Base-by-base conservation (phyloP, 257 asterid genomes). In the Capsicum rhomboideum region DNA sequence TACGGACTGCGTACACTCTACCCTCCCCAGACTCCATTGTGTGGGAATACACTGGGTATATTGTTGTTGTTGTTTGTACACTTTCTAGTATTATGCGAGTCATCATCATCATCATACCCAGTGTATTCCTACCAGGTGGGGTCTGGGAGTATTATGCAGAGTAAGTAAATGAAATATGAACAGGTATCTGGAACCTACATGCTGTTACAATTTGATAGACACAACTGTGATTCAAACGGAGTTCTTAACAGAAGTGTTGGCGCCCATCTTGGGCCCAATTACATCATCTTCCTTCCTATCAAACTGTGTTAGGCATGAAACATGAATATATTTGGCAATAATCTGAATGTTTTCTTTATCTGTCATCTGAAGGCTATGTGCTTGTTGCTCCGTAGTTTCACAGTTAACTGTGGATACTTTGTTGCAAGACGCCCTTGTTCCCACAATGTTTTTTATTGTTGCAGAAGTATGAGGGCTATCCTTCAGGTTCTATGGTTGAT, bases 401-500 rank as follows among this genome's bases (percentile, higher is more conserved):
- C 61, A 75, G 37, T 50, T 75, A 16, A 50, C 44, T 8, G 44
- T 49, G 61, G 81, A 23, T 49, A 26, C 61, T 75, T 75, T 49
- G 49, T 75, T 75, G 55, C 42, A 75, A 75, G 81, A 49, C 14
- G 17, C 23, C 42, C 61, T 49, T 49, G 13, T 23, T 49, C 44
- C 44, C 42, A 50, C 71, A 31, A 37, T 87, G 78, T 87, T 34
- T 49, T 52, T 42, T 56, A 53, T 81, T 72, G 52, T 82, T 86
- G 84, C 91, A 97, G 98, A 97, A 92, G 90, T 78, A 90, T 55
- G 93, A 92, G 86, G 98, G 98, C n/a, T 97, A 97, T 85, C 99
- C 99, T 49, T 93, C 99, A 56, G 97, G 95, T 23, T 94, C 98
- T 84, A 92, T 92, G 94, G 97, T 97, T 77, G 99, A 97, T 90